Percentiles rank a stretch among this genome's conserved stretches.
Evolutionary conservation across 768 basidiomycete species (phyloP).

Genomic region (Russula griseocarnosa): DNA sequence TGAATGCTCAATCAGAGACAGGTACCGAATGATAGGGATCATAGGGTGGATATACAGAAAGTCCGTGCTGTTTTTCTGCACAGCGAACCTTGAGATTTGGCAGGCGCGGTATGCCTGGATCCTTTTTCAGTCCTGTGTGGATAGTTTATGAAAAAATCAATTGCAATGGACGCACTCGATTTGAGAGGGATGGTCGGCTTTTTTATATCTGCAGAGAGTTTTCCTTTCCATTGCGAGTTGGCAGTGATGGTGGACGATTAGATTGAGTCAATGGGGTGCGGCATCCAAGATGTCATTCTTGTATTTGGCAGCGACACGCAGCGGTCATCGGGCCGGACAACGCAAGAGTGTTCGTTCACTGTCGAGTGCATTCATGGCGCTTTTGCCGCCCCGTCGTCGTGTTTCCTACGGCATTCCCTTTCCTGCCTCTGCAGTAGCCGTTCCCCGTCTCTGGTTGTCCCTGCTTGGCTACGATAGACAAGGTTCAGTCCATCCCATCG

Average conservation of each 20-base stretch:
- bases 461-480: constrained; percentile 56
- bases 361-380: constrained; percentile 18
- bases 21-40: too few species aligned
- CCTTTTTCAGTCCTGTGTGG: too few species aligned
- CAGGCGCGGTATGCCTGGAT: too few species aligned
- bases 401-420: constrained; percentile 86
- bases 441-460: constrained; percentile 69
- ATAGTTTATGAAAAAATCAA: neutral
- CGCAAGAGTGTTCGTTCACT: neutral
- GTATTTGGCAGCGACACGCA: too few species aligned
- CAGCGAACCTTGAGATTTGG: too few species aligned
- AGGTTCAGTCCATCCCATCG: constrained; percentile 65
- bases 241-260: too few species aligned
- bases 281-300: neutral
- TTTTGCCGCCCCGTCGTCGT: constrained; percentile 52
- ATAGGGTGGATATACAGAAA: too few species aligned
- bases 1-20: too few species aligned
- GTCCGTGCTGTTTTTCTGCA: too few species aligned
- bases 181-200: constrained; percentile 12
- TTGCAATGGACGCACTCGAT: constrained; percentile 8
- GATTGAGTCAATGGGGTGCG: neutral
- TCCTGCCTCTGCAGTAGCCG: constrained; percentile 50
- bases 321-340: neutral
- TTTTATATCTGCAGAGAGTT: constrained; percentile 1
- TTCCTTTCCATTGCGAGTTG: constrained; percentile 12